A percentile compares a stretch with the other conserved stretches of the same genome.
Evolutionary conservation across 169 alveolate genomes (phyloP).

Genomic region (Hepatocystis sp.): DNA sequence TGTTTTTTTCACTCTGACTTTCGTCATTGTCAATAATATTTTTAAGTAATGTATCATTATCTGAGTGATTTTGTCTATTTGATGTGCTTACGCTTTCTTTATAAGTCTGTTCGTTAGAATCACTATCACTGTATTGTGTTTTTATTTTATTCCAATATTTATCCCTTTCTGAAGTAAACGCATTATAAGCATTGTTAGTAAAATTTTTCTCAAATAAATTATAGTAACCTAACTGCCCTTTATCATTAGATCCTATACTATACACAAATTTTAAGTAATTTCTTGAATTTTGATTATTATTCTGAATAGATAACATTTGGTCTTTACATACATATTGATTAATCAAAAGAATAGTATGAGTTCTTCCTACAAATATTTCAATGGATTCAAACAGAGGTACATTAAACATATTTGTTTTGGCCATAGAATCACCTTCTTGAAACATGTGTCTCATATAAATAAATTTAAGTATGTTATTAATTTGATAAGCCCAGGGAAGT

Average conservation of each 20-base stretch:
- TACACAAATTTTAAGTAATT: conserved; percentile 80
- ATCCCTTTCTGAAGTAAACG: too few relatives aligned
- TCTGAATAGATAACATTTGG: not conserved
- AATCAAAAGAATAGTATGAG: conserved; percentile 66
- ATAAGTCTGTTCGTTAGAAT: too few relatives aligned
- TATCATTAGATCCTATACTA: conserved; percentile 96
- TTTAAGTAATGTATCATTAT: not conserved
- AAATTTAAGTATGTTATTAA: conserved; percentile 45
- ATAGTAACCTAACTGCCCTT: conserved; percentile 93
- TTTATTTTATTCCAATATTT: too few relatives aligned
- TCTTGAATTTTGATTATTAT: conserved; percentile 5
- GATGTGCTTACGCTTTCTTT: too few relatives aligned
- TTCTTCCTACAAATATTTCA: conserved; percentile 67
- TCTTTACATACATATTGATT: conserved; percentile 27
- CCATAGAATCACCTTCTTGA: conserved; percentile 22
- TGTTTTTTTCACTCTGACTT: not conserved
- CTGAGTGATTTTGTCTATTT: not conserved
- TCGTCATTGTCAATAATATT: not conserved
- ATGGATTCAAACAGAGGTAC: conserved; percentile 69
- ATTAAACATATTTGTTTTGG: conserved; percentile 14
- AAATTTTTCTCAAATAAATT: conserved; percentile 45
- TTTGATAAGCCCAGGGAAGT: conserved; percentile 76
- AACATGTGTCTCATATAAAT: conserved; percentile 74
- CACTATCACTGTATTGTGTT: too few relatives aligned
- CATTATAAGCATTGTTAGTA: not conserved